These are phyloP conservation scores for Corymbia calophylla DNA, from an alignment of 441 rosid species.

Conservation along the genomic window DNA sequence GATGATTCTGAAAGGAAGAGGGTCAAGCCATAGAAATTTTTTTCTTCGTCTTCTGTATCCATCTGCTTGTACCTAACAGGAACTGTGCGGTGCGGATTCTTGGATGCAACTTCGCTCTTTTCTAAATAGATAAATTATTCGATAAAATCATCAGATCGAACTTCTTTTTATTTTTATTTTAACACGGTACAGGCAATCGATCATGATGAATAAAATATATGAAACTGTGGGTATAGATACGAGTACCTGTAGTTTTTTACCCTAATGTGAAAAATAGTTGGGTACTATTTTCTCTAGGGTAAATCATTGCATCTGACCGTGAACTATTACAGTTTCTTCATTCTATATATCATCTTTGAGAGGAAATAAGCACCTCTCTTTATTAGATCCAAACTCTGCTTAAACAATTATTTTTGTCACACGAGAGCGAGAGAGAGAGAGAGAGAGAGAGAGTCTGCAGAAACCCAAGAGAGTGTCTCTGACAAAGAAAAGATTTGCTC, in stretches of 20 bases:
- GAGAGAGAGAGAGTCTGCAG: neutral
- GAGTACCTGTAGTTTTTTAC: neutral
- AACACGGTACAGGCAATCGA: neutral
- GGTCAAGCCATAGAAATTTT: slow-evolving; percentile 2
- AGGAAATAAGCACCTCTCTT: neutral
- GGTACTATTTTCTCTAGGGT: neutral
- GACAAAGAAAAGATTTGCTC: neutral
- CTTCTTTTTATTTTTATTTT: neutral
- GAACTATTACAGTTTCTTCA: neutral
- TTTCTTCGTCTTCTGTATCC: neutral
- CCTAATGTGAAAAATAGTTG: neutral
- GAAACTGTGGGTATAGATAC: neutral
- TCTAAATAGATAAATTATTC: neutral
- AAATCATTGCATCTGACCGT: neutral
- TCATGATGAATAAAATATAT: neutral
- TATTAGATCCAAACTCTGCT: neutral
- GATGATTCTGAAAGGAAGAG: slow-evolving; percentile 8
- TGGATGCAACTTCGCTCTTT: neutral
- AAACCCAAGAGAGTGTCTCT: neutral
- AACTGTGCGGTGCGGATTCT: neutral
- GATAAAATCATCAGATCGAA: neutral
- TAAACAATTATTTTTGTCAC: neutral
- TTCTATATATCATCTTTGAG: neutral
- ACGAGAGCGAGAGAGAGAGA: neutral
- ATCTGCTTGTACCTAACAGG: slow-evolving; percentile 4